Evolutionary conservation across 495 filamentous ascomycete genomes (phyloP).

Genomic region (Viridothelium virens): DNA sequence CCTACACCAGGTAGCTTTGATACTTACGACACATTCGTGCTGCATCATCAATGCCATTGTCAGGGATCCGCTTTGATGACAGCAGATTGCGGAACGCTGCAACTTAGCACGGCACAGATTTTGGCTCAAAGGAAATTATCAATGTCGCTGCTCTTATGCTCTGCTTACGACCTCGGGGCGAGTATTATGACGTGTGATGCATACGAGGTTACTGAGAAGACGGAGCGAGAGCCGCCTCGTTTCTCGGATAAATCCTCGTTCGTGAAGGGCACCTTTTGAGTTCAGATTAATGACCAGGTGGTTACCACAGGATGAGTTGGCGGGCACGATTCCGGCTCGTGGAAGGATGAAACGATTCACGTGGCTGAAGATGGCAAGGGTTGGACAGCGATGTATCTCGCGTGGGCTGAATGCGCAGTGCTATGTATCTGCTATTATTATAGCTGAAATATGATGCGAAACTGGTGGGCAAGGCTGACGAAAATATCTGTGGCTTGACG

Average conservation of each 20-base stretch:
- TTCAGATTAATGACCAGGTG: neutral
- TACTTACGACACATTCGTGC: neutral
- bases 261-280: neutral
- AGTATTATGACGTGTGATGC: neutral
- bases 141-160: neutral
- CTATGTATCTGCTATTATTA: neutral
- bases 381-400: constrained; percentile 4
- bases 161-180: neutral
- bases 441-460: neutral
- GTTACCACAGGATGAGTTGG: neutral
- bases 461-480: neutral
- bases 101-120: neutral
- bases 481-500: neutral
- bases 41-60: neutral
- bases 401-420: neutral
- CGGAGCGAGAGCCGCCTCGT: neutral
- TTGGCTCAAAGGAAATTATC: neutral
- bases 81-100: neutral
- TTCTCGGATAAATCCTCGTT: neutral
- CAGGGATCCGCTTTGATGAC: neutral
- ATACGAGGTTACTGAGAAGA: neutral
- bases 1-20: neutral
- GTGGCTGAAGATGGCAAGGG: neutral
- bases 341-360: neutral
- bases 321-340: neutral